Conservation (phyloP, 345 rosid genomes). For the Sisymbrium irio region DNA sequence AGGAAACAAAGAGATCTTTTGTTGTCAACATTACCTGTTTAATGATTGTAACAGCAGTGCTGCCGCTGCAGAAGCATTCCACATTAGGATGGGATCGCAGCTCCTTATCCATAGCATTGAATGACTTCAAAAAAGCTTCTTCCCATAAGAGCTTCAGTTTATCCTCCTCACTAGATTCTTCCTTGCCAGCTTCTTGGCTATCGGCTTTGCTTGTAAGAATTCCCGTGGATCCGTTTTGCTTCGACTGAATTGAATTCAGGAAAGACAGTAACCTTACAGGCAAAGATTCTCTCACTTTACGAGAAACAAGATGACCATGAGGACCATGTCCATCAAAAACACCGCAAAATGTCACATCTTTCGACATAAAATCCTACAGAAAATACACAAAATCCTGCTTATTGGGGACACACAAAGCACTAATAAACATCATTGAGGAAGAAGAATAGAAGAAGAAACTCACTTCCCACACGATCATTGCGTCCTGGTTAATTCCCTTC, state of each 20-base stretch:
- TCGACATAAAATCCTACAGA: conserved; percentile 81
- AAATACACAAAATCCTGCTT: conserved; percentile 6
- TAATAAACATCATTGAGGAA: conserved; percentile 14
- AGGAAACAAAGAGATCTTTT: background rate
- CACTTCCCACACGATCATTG: conserved; percentile 99
- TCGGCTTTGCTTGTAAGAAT: conserved; percentile 49
- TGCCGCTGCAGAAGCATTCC: conserved; percentile 98
- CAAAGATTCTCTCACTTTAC: conserved; percentile 88
- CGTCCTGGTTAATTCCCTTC: conserved; percentile 96
- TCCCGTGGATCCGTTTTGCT: conserved; percentile 54
- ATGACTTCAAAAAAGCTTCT: conserved; percentile 84
- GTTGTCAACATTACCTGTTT: conserved; percentile 63
- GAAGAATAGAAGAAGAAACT: conserved; percentile 40
- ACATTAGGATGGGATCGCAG: conserved; percentile 88
- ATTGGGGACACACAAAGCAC: background rate
- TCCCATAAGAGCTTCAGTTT: conserved; percentile 65
- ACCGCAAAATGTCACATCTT: conserved; percentile 89
- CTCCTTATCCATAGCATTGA: conserved; percentile 96
- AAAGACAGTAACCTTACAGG: conserved; percentile 74
- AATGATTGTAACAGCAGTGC: conserved; percentile 86
- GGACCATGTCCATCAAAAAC: conserved; percentile 99
- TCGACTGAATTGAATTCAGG: conserved; percentile 50
- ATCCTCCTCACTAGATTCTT: conserved; percentile 54
- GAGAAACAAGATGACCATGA: conserved; percentile 95
- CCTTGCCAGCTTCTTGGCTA: conserved; percentile 47